These are phyloP conservation scores for Solanum raphanifolium DNA, from an alignment of 257 asterid species.

Conservation along the genomic window DNA sequence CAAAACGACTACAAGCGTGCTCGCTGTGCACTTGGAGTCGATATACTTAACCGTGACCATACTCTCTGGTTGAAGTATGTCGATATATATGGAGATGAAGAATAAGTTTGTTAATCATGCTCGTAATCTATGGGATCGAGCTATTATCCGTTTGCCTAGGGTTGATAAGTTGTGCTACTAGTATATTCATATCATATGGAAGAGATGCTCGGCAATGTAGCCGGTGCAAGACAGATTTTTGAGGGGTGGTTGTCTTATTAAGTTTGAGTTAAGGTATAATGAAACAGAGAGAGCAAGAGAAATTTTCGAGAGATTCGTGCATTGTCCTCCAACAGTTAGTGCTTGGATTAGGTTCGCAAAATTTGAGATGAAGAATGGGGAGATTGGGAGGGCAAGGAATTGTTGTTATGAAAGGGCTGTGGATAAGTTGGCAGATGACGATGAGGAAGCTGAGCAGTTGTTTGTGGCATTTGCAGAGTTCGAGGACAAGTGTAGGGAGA, in stretches of 20 bases:
- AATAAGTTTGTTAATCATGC: background rate
- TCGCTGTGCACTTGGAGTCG: background rate
- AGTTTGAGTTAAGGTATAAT: background rate
- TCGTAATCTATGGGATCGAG: background rate
- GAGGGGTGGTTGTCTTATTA: background rate
- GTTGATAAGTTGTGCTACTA: background rate
- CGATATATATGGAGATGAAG: background rate
- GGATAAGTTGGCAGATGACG: conserved; percentile 19
- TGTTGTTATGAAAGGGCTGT: background rate
- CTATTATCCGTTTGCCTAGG: background rate
- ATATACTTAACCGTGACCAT: background rate
- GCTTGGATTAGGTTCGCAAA: background rate
- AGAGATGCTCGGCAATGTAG: background rate
- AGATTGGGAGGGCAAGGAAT: background rate
- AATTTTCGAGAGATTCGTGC: background rate
- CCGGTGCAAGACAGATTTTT: background rate
- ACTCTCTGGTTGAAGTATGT: background rate
- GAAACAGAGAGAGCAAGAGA: background rate
- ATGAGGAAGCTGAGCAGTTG: conserved; percentile 61
- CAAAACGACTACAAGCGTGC: background rate
- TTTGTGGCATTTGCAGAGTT: conserved; percentile 11
- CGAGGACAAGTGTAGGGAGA: conserved; percentile 61
- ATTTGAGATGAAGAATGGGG: background rate
- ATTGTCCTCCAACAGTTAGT: background rate
- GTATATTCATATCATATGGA: background rate